These are phyloP conservation scores for Ascochyta rabiei DNA, from an alignment of 2,329 filamentous ascomycete species.

Conservation along the genomic window DNA sequence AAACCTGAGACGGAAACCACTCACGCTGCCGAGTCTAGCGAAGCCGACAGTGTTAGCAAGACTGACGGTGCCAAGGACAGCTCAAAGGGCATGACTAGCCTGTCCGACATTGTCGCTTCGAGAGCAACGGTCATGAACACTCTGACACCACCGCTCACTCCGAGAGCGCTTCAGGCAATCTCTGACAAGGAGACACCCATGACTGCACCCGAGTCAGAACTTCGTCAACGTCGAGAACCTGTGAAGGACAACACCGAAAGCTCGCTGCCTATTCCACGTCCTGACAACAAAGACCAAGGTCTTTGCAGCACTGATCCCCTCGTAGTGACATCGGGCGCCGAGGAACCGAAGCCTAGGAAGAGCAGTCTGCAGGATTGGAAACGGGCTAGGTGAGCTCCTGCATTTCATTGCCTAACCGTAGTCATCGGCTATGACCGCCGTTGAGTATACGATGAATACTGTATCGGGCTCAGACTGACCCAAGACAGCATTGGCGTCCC, in stretches of 20 bases:
- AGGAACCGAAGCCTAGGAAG: slow-evolving; percentile 9
- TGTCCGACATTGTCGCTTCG: slow-evolving; percentile 21
- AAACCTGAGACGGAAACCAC: background rate
- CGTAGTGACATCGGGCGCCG: background rate
- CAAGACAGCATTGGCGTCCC: slow-evolving; percentile 3
- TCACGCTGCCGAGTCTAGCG: slow-evolving; percentile 14
- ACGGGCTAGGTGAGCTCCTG: slow-evolving; percentile 31
- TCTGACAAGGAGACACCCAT: slow-evolving; percentile 2
- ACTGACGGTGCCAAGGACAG: slow-evolving; percentile 24
- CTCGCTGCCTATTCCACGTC: background rate
- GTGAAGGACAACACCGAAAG: slow-evolving; percentile 4
- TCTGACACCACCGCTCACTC: slow-evolving; percentile 21
- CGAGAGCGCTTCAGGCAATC: slow-evolving; percentile 8
- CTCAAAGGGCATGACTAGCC: slow-evolving; percentile 7
- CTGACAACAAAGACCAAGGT: slow-evolving; percentile 1
- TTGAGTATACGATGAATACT: background rate
- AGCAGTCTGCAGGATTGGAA: slow-evolving; percentile 21
- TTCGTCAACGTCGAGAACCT: slow-evolving; percentile 23
- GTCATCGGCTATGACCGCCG: background rate
- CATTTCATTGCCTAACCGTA: background rate
- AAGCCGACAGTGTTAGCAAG: slow-evolving; percentile 24
- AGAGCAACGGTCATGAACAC: slow-evolving; percentile 18
- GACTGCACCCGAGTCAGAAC: slow-evolving; percentile 10
- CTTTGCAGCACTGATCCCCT: background rate
- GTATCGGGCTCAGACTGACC: background rate